Percentiles rank a stretch among this genome's conserved stretches.
These are phyloP conservation scores for Solanum bulbocastanum DNA, from an alignment of 257 asterid species.

Conservation along the genomic window DNA sequence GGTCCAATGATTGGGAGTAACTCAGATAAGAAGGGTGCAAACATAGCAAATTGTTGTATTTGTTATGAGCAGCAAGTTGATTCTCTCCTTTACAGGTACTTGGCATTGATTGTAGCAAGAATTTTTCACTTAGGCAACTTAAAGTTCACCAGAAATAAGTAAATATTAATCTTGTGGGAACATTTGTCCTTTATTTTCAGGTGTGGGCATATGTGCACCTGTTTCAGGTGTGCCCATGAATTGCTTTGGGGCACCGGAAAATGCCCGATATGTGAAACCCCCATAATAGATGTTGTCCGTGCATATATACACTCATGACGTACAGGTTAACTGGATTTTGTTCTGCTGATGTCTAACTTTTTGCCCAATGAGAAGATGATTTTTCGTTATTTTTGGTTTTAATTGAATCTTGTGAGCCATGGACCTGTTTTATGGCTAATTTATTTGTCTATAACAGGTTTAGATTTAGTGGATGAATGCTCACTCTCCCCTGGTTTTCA, in stretches of 20 bases:
- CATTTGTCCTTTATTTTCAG: conserved; percentile 14
- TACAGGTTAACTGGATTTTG: conserved; percentile 22
- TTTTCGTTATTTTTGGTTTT: not conserved
- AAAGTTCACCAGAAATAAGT: not conserved
- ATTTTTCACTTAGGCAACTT: not conserved
- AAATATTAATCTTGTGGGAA: not conserved
- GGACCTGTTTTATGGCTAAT: not conserved
- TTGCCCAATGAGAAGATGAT: conserved; percentile 7
- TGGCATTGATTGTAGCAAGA: not conserved
- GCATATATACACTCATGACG: conserved; percentile 28
- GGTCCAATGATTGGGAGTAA: conserved; percentile 33
- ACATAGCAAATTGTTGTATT: conserved; percentile 43
- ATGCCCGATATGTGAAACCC: conserved; percentile 75
- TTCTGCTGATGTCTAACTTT: not conserved
- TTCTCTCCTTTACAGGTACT: conserved; percentile 71
- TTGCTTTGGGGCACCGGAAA: conserved; percentile 56
- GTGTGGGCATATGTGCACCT: conserved; percentile 96
- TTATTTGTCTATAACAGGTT: not conserved
- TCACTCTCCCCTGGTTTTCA: not conserved
- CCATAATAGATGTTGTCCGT: conserved; percentile 62
- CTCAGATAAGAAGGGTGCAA: conserved; percentile 7
- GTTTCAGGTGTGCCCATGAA: conserved; percentile 69
- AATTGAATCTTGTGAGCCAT: not conserved
- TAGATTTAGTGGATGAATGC: conserved; percentile 1
- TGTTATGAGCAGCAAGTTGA: conserved; percentile 63